phyloP scores from a whole-genome alignment of 495 filamentous ascomycete species.

The Trichoderma parareesei region DNA sequence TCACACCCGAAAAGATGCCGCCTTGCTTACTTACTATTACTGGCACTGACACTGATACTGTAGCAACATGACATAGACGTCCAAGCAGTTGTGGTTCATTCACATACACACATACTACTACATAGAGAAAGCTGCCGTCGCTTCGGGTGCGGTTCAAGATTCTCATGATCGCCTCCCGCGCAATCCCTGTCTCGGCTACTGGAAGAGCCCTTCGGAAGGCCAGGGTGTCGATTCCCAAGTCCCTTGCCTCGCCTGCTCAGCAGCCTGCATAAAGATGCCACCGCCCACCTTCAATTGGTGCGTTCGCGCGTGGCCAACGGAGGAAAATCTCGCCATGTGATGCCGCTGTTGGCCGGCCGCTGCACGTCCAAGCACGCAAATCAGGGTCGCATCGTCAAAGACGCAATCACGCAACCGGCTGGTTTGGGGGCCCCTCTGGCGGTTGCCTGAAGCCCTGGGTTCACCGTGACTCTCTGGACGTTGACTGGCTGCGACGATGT shows the following conservation, averaged over 20 bases:
- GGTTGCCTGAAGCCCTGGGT: too few relatives aligned
- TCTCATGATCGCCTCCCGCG: not conserved
- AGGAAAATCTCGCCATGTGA: conserved; percentile 6
- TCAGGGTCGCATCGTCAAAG: not conserved
- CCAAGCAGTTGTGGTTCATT: not conserved
- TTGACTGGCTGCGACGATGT: too few relatives aligned
- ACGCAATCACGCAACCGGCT: not conserved
- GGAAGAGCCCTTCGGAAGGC: not conserved
- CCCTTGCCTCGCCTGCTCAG: not conserved
- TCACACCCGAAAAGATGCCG: too few relatives aligned
- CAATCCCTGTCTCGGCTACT: conserved; percentile 4
- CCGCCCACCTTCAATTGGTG: not conserved
- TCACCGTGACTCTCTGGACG: too few relatives aligned
- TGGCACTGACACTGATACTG: too few relatives aligned
- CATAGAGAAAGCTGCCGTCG: not conserved
- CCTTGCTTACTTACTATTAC: too few relatives aligned
- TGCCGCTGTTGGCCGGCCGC: not conserved
- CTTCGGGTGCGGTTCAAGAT: not conserved
- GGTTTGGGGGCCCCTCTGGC: too few relatives aligned
- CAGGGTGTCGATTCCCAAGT: not conserved
- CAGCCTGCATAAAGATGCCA: not conserved
- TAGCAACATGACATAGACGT: not conserved
- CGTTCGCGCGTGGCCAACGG: not conserved
- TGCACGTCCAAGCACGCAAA: not conserved
- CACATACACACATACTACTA: not conserved